A percentile compares a stretch with the other conserved stretches of the same genome.
Evolutionary conservation across 345 rosid species (phyloP).

Genomic region (Pistacia atlantica): DNA sequence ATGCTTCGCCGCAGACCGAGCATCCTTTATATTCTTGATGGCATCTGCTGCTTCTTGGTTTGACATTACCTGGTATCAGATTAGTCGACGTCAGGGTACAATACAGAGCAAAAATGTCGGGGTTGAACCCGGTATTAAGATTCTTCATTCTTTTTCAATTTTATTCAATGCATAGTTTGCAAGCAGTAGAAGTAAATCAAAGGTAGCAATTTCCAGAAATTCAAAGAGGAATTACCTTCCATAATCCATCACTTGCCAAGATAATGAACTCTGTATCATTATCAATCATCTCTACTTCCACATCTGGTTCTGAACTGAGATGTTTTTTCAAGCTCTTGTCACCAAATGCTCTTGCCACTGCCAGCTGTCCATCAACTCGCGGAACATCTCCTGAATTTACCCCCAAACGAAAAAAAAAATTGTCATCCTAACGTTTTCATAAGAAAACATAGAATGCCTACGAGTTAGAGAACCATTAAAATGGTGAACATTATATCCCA

Average conservation of each 20-base stretch:
- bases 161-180: neutral
- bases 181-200: slow-evolving; percentile 14
- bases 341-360: slow-evolving; percentile 96
- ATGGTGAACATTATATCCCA: neutral
- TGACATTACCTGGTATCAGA: slow-evolving; percentile 64
- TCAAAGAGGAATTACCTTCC: slow-evolving; percentile 61
- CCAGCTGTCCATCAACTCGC: slow-evolving; percentile 90
- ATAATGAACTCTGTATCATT: slow-evolving; percentile 69
- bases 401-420: neutral
- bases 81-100: neutral
- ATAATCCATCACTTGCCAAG: slow-evolving; percentile 90
- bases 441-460: neutral
- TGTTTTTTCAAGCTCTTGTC: slow-evolving; percentile 86
- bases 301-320: slow-evolving; percentile 89
- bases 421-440: neutral
- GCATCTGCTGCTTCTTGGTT: slow-evolving; percentile 86
- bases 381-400: slow-evolving; percentile 80
- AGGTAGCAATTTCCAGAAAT: neutral
- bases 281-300: slow-evolving; percentile 49
- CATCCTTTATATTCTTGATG: slow-evolving; percentile 67
- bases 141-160: neutral
- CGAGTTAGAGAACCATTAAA: slow-evolving; percentile 5
- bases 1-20: slow-evolving; percentile 79
- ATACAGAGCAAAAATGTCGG: neutral
- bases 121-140: neutral